Evolutionary conservation across 495 filamentous ascomycete genomes (phyloP), one percentile per base, ranked within the genome.

Genomic region (Penicillium riverlandense): DNA sequence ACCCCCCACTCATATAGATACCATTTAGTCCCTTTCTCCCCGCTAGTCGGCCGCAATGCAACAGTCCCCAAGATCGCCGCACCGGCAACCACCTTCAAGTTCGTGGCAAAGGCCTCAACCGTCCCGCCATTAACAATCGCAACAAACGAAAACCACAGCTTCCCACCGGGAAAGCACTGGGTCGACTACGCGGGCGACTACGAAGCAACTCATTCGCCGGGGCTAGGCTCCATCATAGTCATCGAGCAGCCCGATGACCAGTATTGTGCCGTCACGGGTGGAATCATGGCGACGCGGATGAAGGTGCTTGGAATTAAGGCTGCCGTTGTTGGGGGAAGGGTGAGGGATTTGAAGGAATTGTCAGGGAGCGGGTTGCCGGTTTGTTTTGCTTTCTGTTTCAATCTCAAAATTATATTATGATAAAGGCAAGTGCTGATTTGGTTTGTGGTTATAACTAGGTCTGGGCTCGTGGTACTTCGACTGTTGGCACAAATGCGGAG

Each of bases 211-310:
- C 52, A 61, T 32, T 44, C 55, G 2, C 36, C 74, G 7, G 50
- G 70, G 1, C 62, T 68, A 0, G 71, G 67, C 1, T 77, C 75
- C 2, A 69, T 84, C 34, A 73, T 78, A 4, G 67, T 86, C 2
- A 61, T 84, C 30, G 70, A 72, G 27, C 83, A 86, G 51, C 81
- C 83, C 0, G 42, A 55, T 7, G 65, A 66, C 6, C 81, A 84
- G 58, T 66, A 69, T 27, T 82, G 78, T 54, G 83, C 83, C 8
- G 74, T 83, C 9, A 62, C 84, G 0, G 83, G 83, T 29, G 83
- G 81, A 2, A 83, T 86, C 44, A 82, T 86, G 70, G 84, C 80
- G 1, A 63, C 70, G 10, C 62, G 83, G 16, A 80, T 85, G 74
- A 76, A 75, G 44, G 46, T 60, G 7, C 61, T 77, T 0, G 74